These are phyloP conservation scores for Backusella sp. DNA, from an alignment of 192 early-diverging fungal genomes.

Conservation along the genomic window DNA sequence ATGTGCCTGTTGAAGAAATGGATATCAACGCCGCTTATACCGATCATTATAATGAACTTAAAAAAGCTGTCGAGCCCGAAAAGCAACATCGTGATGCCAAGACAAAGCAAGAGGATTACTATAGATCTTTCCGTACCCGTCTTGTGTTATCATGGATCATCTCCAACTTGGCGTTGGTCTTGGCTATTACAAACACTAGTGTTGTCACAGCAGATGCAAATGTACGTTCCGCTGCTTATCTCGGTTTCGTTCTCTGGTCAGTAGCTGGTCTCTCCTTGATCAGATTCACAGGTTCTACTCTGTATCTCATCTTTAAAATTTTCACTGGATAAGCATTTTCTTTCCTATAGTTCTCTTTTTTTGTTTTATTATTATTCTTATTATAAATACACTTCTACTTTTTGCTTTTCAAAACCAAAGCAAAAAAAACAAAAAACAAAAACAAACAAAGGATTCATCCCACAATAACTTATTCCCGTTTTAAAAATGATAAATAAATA, in stretches of 20 bases:
- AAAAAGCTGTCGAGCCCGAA: constrained; percentile 41
- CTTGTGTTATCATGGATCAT: constrained; percentile 78
- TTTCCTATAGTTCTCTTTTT: not conserved
- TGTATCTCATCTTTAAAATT: constrained; percentile 65
- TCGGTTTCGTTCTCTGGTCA: constrained; percentile 76
- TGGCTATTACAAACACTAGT: constrained; percentile 57
- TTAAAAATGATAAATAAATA: not conserved
- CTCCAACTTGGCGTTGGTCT: constrained; percentile 70
- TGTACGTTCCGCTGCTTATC: constrained; percentile 42
- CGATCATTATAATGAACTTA: constrained; percentile 62
- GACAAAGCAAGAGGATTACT: constrained; percentile 78
- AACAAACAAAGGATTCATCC: not conserved
- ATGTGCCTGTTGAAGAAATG: constrained; percentile 72
- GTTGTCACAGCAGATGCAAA: constrained; percentile 29
- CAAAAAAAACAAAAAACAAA: not conserved
- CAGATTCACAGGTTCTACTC: constrained; percentile 65
- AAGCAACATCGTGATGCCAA: constrained; percentile 60
- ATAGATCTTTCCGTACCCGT: constrained; percentile 77
- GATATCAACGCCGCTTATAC: constrained; percentile 85
- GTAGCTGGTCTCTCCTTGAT: constrained; percentile 66
- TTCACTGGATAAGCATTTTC: constrained; percentile 41
- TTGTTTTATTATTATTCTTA: not conserved
- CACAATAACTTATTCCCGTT: not conserved
- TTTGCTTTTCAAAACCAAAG: not conserved
- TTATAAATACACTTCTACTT: not conserved